Conservation (phyloP, 2,329 filamentous ascomycete species). For the Nothophaeocryptopus gaeumannii region DNA sequence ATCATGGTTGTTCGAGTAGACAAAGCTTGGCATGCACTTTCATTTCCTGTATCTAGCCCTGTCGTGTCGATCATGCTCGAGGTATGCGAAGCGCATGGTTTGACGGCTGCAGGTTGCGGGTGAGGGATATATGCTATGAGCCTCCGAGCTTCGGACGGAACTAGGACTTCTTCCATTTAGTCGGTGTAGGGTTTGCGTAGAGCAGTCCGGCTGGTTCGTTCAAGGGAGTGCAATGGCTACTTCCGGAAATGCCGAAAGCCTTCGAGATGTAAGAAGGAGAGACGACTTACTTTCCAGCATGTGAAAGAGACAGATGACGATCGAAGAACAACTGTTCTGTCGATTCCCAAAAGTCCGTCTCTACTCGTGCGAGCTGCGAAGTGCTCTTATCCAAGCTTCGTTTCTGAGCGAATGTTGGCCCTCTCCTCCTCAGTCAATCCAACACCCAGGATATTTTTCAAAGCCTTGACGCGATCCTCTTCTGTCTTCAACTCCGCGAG, state of each 20-base stretch:
- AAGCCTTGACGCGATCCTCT: slow-evolving; percentile 42
- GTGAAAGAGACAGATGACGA: neutral
- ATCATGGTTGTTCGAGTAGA: too few relatives aligned
- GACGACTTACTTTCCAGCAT: neutral
- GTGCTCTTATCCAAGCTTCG: slow-evolving; percentile 4
- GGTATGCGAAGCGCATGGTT: too few relatives aligned
- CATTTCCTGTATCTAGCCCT: too few relatives aligned
- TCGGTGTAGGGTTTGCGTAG: neutral
- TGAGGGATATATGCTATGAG: too few relatives aligned
- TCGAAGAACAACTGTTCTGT: neutral
- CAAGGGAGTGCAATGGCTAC: neutral
- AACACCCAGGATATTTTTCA: slow-evolving; percentile 47
- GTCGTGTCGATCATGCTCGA: too few relatives aligned
- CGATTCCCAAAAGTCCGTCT: neutral
- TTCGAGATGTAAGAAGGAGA: neutral
- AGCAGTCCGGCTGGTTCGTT: neutral
- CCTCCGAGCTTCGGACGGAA: too few relatives aligned
- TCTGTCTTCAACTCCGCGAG: slow-evolving; percentile 43
- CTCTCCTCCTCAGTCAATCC: slow-evolving; percentile 23
- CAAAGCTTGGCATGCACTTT: too few relatives aligned
- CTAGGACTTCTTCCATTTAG: too few relatives aligned
- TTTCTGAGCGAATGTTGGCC: slow-evolving; percentile 11
- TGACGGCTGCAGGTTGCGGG: too few relatives aligned
- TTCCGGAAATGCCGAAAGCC: too few relatives aligned
- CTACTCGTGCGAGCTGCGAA: neutral